Base-by-base conservation (phyloP, 179 eudicot species). In the Heliamphora pulchella region DNA sequence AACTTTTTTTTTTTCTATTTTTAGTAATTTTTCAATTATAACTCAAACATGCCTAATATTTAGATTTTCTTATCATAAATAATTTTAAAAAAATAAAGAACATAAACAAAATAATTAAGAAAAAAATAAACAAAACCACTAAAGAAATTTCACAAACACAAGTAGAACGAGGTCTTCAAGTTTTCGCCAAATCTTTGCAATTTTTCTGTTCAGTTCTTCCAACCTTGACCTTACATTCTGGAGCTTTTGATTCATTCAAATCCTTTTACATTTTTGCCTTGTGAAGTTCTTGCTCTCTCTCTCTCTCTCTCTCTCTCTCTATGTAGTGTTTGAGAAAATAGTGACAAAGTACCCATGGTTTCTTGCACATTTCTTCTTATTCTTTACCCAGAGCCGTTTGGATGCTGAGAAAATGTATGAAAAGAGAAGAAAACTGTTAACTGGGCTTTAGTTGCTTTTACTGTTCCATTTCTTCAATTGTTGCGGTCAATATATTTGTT, bases 331-430 rank as follows among this genome's bases (percentile, higher is more conserved):
- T 74, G 46, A 70, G 53, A 55, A 75, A 39, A 31, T 31, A 31
- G 31, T 31, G 31, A 31, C 31, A 31, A 31, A 31, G 31, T 31
- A 0, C 77, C 63, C 65, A 9, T 39, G 51, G 1, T 75, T 41
- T 58, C 15, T 75, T 75, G 17, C 50, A 31, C 22, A 31, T 41
- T 75, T 14, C 18, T 15, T 2, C 31, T 31, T 31, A 31, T 31
- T 10, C 1, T n/a, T 47, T 46, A 8, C 67, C 17, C 9, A 18
- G 17, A 6, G 2, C 57, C 39, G 79, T 76, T 76, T 62, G 70
- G 57, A 2, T 61, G 54, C 70, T 61, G 69, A 76, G 79, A 76
- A 76, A 46, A 47, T 20, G 46, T 20, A 13, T 41, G 53, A 75
- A 44, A 59, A 8, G 11, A n/a, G 53, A 59, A 7, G 31, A 43